Evolutionary conservation across 345 rosid species (phyloP).

Genomic region (Bruguiera sexangula): DNA sequence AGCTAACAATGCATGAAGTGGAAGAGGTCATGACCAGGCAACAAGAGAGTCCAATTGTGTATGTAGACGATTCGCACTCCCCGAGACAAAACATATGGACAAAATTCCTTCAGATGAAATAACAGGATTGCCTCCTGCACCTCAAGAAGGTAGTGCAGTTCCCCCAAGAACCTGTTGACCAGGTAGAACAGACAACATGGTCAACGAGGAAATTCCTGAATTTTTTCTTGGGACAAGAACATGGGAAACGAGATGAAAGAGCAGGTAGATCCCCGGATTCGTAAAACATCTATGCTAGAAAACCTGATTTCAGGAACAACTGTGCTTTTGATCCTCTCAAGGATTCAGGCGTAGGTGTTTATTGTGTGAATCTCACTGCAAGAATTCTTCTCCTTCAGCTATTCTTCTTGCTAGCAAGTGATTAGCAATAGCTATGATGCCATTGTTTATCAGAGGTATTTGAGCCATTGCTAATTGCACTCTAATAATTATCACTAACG

Average conservation of each 20-base stretch:
- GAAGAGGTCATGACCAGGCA: constrained; percentile 38
- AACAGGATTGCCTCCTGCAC: constrained; percentile 47
- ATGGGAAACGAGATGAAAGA: constrained; percentile 3
- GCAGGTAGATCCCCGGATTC: constrained; percentile 47
- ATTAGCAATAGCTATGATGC: too few relatives aligned
- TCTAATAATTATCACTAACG: too few relatives aligned
- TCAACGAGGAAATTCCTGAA: constrained; percentile 55
- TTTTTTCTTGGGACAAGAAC: constrained; percentile 28
- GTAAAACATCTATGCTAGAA: constrained; percentile 52
- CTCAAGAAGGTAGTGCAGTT: constrained; percentile 47
- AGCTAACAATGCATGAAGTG: constrained; percentile 53
- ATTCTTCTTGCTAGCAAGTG: too few relatives aligned
- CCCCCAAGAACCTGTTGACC: constrained; percentile 25
- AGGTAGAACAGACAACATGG: constrained; percentile 33
- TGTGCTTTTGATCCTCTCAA: constrained; percentile 59
- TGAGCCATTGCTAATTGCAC: too few relatives aligned
- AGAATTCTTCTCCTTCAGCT: constrained; percentile 27
- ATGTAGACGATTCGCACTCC: constrained; percentile 35
- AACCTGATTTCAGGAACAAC: constrained; percentile 51
- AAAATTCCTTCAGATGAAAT: constrained; percentile 47
- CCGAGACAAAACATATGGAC: constrained; percentile 45
- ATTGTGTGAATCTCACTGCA: constrained; percentile 76
- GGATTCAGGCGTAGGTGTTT: constrained; percentile 65
- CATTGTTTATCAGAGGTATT: too few relatives aligned
- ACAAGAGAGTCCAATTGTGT: constrained; percentile 58